A percentile compares a stretch with the other conserved stretches of the same genome.
These are phyloP conservation scores for Catharanthus roseus DNA, from an alignment of 257 asterid genomes.

Conservation along the genomic window DNA sequence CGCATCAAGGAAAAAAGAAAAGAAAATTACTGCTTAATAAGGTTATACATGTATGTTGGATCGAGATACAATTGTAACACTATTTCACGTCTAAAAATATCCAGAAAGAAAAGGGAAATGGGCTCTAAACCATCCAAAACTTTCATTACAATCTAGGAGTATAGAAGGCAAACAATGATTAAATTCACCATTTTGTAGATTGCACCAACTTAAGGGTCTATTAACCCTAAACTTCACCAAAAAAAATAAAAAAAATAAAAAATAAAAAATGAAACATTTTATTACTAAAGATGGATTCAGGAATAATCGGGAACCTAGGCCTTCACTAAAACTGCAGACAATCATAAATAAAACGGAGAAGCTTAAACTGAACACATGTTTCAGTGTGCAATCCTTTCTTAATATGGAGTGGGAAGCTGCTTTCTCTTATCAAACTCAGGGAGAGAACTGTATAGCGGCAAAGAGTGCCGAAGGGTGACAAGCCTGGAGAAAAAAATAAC, in stretches of 20 bases:
- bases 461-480: neutral
- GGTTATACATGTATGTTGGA: neutral
- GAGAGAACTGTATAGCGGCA: neutral
- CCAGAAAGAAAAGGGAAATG: neutral
- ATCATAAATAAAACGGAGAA: neutral
- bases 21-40: neutral
- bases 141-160: neutral
- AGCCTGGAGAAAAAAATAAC: neutral
- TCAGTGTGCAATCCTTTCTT: too few relatives aligned
- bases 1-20: neutral
- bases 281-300: neutral
- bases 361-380: neutral
- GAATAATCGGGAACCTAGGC: neutral
- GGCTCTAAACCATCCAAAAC: neutral
- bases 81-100: neutral
- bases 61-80: too few relatives aligned
- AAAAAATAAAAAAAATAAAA: too few relatives aligned
- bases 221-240: neutral
- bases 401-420: neutral
- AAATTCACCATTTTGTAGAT: too few relatives aligned
- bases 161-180: neutral
- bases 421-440: neutral
- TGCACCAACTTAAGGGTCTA: neutral
- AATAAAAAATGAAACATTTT: too few relatives aligned
- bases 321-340: neutral